Base-by-base conservation (phyloP, 1,284 basidiomycete genomes). In the Trichosporon ovoides region DNA sequence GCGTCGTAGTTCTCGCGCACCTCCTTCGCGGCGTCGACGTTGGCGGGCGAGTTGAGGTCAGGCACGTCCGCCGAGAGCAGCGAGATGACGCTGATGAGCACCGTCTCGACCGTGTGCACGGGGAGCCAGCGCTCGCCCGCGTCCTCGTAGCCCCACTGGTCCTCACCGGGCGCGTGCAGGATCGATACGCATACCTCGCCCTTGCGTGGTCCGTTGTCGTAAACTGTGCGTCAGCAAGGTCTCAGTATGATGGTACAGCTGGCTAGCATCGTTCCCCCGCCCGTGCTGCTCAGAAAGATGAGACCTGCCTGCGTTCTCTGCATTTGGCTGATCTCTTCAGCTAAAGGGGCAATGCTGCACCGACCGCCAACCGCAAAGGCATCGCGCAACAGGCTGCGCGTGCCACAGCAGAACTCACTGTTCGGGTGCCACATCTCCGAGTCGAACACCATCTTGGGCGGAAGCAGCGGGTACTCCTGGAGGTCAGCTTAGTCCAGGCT, bases 381-480 rank as follows among this genome's bases (percentile, higher is more conserved):
- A 31, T 9, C 4, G 28, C 28, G 28, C 24, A 55, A 38, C 7
- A 4, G 10, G 38, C 2, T 34, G n/a, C 20, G 4, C 5, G n/a
- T n/a, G n/a, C 14, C 46, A 18, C 13, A n/a, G n/a, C 28, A 13
- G 7, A 20, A 76, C 84, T 70, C 65, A 95, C 94, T 91, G 78
- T 97, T 98, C 13, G 96, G 95, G 79, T 98, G 95, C 95, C 95
- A 98, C 94, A 98, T 98, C 61, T 86, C 86, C 6, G 93, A 93
- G 64, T 89, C 83, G 75, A 98, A 98, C 57, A 85, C 85, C 91
- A 98, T 92, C 84, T 90, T 95, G 37, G 95, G 95, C 18, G 95
- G 95, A 37, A 87, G 80, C 54, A 97, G 79, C 18, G 95, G 95
- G 75, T 88, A 98, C 75, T 96, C 91, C 70, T 75, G 60, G 0